Conservation (phyloP, 352 stramenopile genomes). For the Phytophthora ramorum region DNA sequence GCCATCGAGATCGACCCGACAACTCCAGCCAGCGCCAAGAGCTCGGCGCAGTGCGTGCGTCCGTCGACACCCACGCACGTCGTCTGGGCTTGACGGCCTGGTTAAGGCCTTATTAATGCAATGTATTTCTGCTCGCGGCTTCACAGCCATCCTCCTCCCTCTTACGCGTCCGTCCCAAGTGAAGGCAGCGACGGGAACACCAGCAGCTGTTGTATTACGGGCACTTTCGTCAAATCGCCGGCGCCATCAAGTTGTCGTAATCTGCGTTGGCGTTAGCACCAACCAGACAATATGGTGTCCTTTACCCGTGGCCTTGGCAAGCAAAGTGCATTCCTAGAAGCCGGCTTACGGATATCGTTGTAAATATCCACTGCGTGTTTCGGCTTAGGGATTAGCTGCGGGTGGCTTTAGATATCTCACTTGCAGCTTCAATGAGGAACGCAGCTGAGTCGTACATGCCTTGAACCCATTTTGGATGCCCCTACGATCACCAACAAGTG, state of each 20-base stretch:
- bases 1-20: constrained; percentile 39
- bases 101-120: constrained; percentile 15
- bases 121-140: background rate
- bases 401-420: background rate
- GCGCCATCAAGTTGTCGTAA: constrained; percentile 15
- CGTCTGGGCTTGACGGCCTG: constrained; percentile 16
- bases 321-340: background rate
- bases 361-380: background rate
- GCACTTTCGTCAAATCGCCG: constrained; percentile 24
- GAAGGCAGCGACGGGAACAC: background rate
- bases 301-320: background rate
- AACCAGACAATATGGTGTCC: background rate
- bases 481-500: constrained; percentile 25
- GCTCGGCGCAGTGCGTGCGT: constrained; percentile 20
- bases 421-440: background rate
- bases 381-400: no score
- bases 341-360: background rate
- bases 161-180: background rate
- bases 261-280: constrained; percentile 9
- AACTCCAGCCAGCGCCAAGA: constrained; percentile 18
- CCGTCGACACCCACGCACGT: constrained; percentile 29
- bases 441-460: constrained; percentile 10
- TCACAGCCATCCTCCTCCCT: no score
- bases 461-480: constrained; percentile 24
- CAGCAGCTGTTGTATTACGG: constrained; percentile 1